Evolutionary conservation across 2,329 filamentous ascomycete genomes (phyloP).

Genomic region (Penicillium sp.): DNA sequence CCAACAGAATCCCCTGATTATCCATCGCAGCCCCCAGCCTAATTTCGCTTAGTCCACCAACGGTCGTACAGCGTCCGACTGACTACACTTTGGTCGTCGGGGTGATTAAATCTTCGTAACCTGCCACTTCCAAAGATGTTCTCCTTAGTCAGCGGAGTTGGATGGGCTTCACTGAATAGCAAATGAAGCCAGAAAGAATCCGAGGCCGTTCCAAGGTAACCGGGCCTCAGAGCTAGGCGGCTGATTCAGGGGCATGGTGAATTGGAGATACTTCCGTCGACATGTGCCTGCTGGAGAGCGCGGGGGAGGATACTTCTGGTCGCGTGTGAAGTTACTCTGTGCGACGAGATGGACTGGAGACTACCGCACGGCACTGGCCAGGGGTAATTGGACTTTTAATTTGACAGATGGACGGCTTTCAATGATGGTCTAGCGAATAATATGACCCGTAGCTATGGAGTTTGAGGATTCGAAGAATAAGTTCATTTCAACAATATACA

Average conservation of each 20-base stretch:
- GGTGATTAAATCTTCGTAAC: neutral
- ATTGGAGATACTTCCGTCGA: neutral
- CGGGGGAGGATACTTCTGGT: neutral
- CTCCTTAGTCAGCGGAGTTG: neutral
- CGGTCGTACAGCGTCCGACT: conserved; percentile 19
- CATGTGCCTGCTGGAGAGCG: neutral
- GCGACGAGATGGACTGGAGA: no score
- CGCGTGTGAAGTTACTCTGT: neutral
- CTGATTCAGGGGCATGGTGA: neutral
- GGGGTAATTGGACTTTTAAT: neutral
- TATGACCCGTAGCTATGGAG: neutral
- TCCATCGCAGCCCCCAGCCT: conserved; percentile 24
- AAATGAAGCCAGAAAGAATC: neutral
- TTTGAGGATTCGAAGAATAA: no score
- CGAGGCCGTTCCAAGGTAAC: neutral
- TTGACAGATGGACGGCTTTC: neutral
- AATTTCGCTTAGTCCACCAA: conserved; percentile 37
- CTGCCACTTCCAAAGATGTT: no score
- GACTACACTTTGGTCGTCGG: neutral
- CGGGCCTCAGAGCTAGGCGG: neutral
- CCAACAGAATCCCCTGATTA: conserved; percentile 28
- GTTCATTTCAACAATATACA: neutral
- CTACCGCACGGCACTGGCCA: neutral
- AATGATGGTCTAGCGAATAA: neutral
- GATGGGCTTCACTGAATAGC: neutral